Percentiles rank a stretch among this genome's conserved stretches.
Conservation (phyloP, 2,329 filamentous ascomycete species). For the Diplodia corticola region DNA sequence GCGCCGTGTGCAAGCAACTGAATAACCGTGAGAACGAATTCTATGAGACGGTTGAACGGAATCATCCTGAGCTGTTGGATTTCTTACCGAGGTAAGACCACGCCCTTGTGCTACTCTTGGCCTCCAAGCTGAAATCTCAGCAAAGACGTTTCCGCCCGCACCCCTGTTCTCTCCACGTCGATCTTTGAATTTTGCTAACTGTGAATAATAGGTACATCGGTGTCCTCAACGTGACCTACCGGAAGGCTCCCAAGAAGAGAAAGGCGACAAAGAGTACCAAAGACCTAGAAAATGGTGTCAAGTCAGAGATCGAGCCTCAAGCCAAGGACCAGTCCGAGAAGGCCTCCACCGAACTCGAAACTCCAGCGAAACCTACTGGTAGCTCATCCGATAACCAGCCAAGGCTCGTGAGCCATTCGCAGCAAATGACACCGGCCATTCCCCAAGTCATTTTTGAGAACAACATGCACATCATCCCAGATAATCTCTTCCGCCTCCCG, state of each 20-base stretch:
- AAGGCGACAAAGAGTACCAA: conserved; percentile 37
- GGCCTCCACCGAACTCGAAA: background rate
- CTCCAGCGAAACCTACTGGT: conserved; percentile 28
- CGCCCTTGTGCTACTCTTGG: conserved; percentile 28
- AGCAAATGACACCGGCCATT: conserved; percentile 66
- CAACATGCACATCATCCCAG: conserved; percentile 89
- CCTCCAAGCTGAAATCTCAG: conserved; percentile 44
- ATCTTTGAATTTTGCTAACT: conserved; percentile 34
- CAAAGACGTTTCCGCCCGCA: conserved; percentile 33
- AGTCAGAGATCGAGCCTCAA: conserved; percentile 1
- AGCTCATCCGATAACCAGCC: conserved; percentile 33
- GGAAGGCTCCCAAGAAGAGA: conserved; percentile 70
- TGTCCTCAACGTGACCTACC: conserved; percentile 93
- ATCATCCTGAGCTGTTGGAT: conserved; percentile 83
- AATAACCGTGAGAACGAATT: conserved; percentile 99
- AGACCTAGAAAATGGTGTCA: conserved; percentile 9
- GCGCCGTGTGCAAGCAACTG: conserved; percentile 95
- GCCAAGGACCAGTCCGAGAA: conserved; percentile 1
- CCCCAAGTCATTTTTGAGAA: conserved; percentile 93
- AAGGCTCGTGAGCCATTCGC: conserved; percentile 70
- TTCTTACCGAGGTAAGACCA: conserved; percentile 73
- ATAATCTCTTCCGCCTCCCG: conserved; percentile 72
- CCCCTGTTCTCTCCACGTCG: conserved; percentile 1
- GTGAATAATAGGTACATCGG: conserved; percentile 76
- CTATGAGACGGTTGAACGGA: conserved; percentile 91